Conservation (phyloP, 2,329 filamentous ascomycete genomes). For the Neopestalotiopsis rosae region DNA sequence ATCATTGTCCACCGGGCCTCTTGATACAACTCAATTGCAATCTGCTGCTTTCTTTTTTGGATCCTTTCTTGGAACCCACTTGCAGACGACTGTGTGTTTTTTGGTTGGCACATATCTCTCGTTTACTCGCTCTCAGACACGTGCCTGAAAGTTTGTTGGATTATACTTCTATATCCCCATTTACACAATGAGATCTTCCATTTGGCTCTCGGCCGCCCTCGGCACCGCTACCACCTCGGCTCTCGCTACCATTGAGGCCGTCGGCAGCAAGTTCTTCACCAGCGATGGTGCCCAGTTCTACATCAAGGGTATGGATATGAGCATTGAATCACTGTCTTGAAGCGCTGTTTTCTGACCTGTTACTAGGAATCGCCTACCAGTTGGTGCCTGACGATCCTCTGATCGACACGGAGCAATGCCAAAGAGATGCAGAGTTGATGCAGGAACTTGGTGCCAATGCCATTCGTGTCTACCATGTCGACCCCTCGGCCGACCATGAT, state of each 20-base stretch:
- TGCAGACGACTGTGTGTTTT: not conserved
- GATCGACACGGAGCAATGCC: slow-evolving; percentile 76
- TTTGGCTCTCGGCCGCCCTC: slow-evolving; percentile 38
- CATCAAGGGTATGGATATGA: slow-evolving; percentile 68
- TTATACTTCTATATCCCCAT: not conserved
- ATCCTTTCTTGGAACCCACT: not conserved
- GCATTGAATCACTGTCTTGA: not conserved
- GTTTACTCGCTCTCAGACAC: not conserved
- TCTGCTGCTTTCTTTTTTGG: not conserved
- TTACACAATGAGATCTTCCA: slow-evolving; percentile 45
- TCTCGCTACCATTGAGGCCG: slow-evolving; percentile 55
- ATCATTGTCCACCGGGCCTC: not conserved
- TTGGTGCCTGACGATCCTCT: slow-evolving; percentile 73
- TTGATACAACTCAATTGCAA: not conserved
- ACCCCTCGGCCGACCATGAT: slow-evolving; percentile 71
- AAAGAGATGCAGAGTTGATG: slow-evolving; percentile 78
- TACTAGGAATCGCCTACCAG: slow-evolving; percentile 67
- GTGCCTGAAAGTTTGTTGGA: not conserved
- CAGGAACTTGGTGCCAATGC: slow-evolving; percentile 80
- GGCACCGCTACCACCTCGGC: slow-evolving; percentile 42
- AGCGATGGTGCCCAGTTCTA: slow-evolving; percentile 82
- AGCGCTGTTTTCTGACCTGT: not conserved
- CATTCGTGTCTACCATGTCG: slow-evolving; percentile 89
- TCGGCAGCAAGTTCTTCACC: slow-evolving; percentile 86
- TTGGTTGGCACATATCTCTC: not conserved